These are phyloP conservation scores for Kurtzmaniella quercitrusa DNA, from an alignment of 1,139 yeast species.

Conservation along the genomic window DNA sequence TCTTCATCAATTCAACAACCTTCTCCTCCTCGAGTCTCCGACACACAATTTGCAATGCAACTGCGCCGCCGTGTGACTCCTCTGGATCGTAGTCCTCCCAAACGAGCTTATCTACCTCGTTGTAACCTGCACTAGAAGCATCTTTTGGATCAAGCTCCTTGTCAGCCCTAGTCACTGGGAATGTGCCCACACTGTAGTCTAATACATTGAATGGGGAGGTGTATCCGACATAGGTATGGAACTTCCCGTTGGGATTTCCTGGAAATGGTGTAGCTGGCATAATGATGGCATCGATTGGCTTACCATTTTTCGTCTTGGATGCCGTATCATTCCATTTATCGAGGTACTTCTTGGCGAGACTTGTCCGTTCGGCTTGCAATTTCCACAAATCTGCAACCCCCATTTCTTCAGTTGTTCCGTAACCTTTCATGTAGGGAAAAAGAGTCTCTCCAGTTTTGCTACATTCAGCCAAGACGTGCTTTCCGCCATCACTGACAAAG, in stretches of 20 bases:
- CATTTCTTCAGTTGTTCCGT: conserved; percentile 25
- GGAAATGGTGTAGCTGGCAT: conserved; percentile 46
- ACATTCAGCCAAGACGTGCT: conserved; percentile 24
- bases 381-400: conserved; percentile 41
- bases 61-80: conserved; percentile 60
- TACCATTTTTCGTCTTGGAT: conserved; percentile 28
- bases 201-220: conserved; percentile 57
- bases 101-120: conserved; percentile 15
- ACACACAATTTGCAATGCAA: conserved; percentile 60
- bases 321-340: conserved; percentile 35
- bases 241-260: conserved; percentile 39
- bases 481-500: conserved; percentile 46
- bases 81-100: conserved; percentile 48
- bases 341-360: conserved; percentile 27
- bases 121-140: conserved; percentile 12
- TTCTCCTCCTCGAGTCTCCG: conserved; percentile 60
- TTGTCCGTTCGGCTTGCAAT: conserved; percentile 30
- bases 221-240: conserved; percentile 37
- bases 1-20: conserved; percentile 32
- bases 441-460: conserved; percentile 46
- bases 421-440: conserved; percentile 31
- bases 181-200: conserved; percentile 54
- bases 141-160: conserved; percentile 31
- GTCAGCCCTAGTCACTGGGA: conserved; percentile 57
- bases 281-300: conserved; percentile 46